Percentiles rank a stretch among this genome's conserved stretches.
Conservation (phyloP, 148 eudicot species). For the Vaccinium corymbosum region DNA sequence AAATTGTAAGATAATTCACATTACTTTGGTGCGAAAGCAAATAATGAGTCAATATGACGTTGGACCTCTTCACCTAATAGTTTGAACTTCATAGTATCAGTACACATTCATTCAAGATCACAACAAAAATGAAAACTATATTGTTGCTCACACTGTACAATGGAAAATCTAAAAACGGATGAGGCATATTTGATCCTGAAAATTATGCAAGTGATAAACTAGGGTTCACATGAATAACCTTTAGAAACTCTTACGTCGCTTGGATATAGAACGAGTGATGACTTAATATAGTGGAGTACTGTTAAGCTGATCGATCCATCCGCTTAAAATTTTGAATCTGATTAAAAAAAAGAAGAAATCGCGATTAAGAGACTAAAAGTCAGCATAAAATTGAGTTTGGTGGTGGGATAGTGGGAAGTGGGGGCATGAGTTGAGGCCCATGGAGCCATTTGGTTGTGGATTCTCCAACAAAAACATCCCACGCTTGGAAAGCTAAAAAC, state of each 20-base stretch:
- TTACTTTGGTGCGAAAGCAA: too few relatives aligned
- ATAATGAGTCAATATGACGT: too few relatives aligned
- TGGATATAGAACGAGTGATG: too few relatives aligned
- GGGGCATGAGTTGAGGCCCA: slow-evolving; percentile 35
- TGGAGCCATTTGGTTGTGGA: slow-evolving; percentile 65
- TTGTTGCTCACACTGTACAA: too few relatives aligned
- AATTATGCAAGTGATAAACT: too few relatives aligned
- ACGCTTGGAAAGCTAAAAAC: slow-evolving; percentile 77
- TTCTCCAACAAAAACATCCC: slow-evolving; percentile 80
- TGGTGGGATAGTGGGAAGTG: slow-evolving; percentile 19
- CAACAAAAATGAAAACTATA: too few relatives aligned
- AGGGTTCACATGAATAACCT: too few relatives aligned
- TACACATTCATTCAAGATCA: neutral
- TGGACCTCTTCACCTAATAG: neutral
- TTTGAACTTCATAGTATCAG: neutral
- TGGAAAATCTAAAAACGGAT: too few relatives aligned
- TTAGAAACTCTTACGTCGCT: too few relatives aligned
- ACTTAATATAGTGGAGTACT: too few relatives aligned
- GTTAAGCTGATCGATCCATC: neutral
- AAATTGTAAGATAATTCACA: too few relatives aligned
- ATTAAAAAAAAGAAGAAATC: neutral
- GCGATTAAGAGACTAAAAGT: neutral
- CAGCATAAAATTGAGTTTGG: slow-evolving; percentile 10
- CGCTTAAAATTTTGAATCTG: neutral
- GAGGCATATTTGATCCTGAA: too few relatives aligned